These are phyloP conservation scores for Diaporthe aspalathi DNA, from an alignment of 2,329 filamentous ascomycete genomes.

Conservation along the genomic window DNA sequence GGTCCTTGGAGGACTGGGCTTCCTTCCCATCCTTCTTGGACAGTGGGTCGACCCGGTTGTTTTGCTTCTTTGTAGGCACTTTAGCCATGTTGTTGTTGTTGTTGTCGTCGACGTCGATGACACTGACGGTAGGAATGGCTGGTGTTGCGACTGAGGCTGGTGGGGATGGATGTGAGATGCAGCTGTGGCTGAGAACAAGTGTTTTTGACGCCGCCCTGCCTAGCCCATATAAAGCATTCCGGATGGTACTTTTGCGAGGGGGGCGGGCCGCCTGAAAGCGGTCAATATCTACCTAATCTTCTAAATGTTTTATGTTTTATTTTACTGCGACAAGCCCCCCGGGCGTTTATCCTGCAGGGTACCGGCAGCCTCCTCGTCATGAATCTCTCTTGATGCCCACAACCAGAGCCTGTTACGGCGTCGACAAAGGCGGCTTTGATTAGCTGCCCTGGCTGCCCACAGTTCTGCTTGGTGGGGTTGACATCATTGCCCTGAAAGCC, in stretches of 20 bases:
- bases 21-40: slow-evolving; percentile 30
- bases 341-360: slow-evolving; percentile 17
- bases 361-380: slow-evolving; percentile 12
- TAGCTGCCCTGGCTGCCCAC: not conserved
- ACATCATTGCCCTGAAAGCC: not conserved
- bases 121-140: too few species aligned
- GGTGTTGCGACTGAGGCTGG: not conserved
- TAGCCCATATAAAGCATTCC: not conserved
- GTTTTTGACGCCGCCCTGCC: not conserved
- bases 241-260: slow-evolving; percentile 11
- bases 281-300: too few species aligned
- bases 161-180: not conserved
- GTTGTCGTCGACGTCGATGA: too few species aligned
- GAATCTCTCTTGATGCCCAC: slow-evolving; percentile 1
- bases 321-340: not conserved
- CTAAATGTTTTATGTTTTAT: not conserved
- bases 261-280: slow-evolving; percentile 6
- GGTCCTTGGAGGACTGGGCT: slow-evolving; percentile 20
- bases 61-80: slow-evolving; percentile 33
- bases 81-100: slow-evolving; percentile 34
- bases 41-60: slow-evolving; percentile 36
- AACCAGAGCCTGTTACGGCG: not conserved
- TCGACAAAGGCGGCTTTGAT: slow-evolving; percentile 26
- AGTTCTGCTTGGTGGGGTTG: not conserved
- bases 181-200: not conserved